These are phyloP conservation scores for Lanzia echinophila DNA, from an alignment of 2,329 filamentous ascomycete species.

Conservation along the genomic window DNA sequence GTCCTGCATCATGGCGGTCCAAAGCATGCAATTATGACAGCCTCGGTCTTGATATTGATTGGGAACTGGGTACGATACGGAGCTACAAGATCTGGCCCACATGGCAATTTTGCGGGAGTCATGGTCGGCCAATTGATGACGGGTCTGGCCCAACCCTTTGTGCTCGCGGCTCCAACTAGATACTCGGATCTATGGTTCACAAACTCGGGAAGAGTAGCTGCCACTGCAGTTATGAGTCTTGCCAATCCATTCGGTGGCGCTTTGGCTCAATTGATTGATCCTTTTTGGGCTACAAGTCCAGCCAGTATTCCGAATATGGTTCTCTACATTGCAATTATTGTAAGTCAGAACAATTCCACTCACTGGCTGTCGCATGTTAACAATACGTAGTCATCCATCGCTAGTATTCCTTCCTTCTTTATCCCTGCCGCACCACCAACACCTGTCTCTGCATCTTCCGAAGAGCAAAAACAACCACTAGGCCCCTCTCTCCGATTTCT, in stretches of 20 bases:
- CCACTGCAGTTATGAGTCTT: constrained; percentile 76
- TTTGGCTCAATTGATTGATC: constrained; percentile 78
- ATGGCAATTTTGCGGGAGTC: constrained; percentile 65
- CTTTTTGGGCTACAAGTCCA: constrained; percentile 59
- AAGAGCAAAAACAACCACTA: constrained; percentile 46
- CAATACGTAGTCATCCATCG: constrained; percentile 48
- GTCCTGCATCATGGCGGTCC: constrained; percentile 71
- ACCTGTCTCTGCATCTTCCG: constrained; percentile 60
- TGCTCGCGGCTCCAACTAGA: constrained; percentile 78
- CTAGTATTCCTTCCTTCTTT: constrained; percentile 71
- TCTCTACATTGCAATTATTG: constrained; percentile 76
- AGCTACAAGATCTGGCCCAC: constrained; percentile 46
- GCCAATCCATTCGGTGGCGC: constrained; percentile 89
- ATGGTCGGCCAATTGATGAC: constrained; percentile 91
- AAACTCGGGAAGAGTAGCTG: constrained; percentile 71
- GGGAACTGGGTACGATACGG: constrained; percentile 92
- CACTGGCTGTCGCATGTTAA: constrained; percentile 7
- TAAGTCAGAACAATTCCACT: constrained; percentile 37
- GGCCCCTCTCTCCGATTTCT: constrained; percentile 48
- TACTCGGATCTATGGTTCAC: constrained; percentile 97
- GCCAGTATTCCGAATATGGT: constrained; percentile 72
- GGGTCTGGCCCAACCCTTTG: constrained; percentile 86
- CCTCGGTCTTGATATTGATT: constrained; percentile 65
- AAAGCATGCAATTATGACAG: constrained; percentile 66
- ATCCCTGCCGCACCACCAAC: constrained; percentile 71